These are phyloP conservation scores for Wallacemonas collosoma DNA, from an alignment of 208 protist species.

Conservation along the genomic window DNA sequence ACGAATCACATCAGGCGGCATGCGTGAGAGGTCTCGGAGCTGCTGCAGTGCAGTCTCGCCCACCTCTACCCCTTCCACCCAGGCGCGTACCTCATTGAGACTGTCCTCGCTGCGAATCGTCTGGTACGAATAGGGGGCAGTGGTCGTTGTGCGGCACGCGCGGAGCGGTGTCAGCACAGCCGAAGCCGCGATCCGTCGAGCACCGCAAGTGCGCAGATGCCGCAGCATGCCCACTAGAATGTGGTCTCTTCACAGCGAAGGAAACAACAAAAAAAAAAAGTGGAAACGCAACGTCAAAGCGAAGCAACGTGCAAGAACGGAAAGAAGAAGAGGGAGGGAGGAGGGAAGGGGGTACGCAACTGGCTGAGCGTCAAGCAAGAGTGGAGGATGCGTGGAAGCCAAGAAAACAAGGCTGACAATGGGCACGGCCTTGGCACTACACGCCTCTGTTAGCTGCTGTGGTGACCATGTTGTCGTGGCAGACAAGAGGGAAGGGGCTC, in stretches of 20 bases:
- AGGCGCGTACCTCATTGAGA: slow-evolving; percentile 55
- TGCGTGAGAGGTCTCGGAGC: slow-evolving; percentile 47
- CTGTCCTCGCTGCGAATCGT: slow-evolving; percentile 34
- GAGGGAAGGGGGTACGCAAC: neutral
- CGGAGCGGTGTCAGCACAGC: neutral
- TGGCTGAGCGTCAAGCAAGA: too few species aligned
- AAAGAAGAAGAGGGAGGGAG: neutral
- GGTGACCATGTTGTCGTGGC: too few species aligned
- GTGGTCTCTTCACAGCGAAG: too few species aligned
- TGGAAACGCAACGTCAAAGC: neutral
- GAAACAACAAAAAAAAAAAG: neutral
- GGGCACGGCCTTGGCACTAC: too few species aligned
- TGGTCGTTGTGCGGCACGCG: neutral
- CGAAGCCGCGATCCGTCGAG: neutral
- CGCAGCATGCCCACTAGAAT: too few species aligned
- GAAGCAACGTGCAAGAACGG: neutral
- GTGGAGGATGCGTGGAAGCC: too few species aligned
- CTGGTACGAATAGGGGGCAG: slow-evolving; percentile 5
- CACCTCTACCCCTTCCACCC: slow-evolving; percentile 66
- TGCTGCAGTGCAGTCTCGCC: slow-evolving; percentile 59
- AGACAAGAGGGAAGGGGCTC: too few species aligned
- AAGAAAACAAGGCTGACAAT: too few species aligned
- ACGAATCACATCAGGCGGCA: slow-evolving; percentile 53
- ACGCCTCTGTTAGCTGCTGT: too few species aligned
- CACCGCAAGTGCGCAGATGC: neutral